Conservation (phyloP, 306 rosid species). For the Gillenia trifoliata region DNA sequence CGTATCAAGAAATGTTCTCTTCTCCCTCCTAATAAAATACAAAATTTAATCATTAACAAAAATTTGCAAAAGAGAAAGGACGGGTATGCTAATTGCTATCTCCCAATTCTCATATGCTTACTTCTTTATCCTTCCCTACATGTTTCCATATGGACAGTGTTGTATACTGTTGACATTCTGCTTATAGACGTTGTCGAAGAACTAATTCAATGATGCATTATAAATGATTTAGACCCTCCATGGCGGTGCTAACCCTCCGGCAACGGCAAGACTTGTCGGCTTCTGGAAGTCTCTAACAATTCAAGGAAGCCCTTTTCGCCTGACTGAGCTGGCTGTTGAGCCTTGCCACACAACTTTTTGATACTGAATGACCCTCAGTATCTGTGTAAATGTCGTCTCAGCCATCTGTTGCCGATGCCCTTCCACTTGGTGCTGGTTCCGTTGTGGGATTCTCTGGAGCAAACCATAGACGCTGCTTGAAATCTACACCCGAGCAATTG, state of each 20-base stretch:
- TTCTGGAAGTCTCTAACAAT: slow-evolving; percentile 10
- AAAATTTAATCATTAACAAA: background rate
- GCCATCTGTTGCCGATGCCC: slow-evolving; percentile 3
- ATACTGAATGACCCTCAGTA: background rate
- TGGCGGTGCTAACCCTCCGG: slow-evolving; percentile 9
- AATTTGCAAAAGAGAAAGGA: background rate
- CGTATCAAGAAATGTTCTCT: no score
- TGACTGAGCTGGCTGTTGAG: slow-evolving; percentile 21
- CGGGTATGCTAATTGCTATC: background rate
- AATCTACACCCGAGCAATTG: slow-evolving; percentile 61
- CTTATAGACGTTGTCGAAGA: background rate
- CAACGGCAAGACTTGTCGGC: slow-evolving; percentile 13
- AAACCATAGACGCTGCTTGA: slow-evolving; percentile 8
- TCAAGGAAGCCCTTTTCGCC: slow-evolving; percentile 12
- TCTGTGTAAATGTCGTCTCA: background rate
- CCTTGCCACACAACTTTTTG: background rate
- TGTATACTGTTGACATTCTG: slow-evolving; percentile 11
- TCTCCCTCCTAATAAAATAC: slow-evolving; percentile 2
- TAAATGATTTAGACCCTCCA: slow-evolving; percentile 11
- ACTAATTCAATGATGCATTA: slow-evolving; percentile 1
- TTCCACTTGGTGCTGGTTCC: slow-evolving; percentile 15
- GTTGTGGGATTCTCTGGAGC: slow-evolving; percentile 7
- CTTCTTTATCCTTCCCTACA: slow-evolving; percentile 21
- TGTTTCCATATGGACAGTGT: slow-evolving; percentile 51
- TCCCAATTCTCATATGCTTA: slow-evolving; percentile 5